Percentiles rank a stretch among this genome's conserved stretches.
These are phyloP conservation scores for Ichthyophthirius multifiliis DNA, from an alignment of 169 alveolate species.

Conservation along the genomic window DNA sequence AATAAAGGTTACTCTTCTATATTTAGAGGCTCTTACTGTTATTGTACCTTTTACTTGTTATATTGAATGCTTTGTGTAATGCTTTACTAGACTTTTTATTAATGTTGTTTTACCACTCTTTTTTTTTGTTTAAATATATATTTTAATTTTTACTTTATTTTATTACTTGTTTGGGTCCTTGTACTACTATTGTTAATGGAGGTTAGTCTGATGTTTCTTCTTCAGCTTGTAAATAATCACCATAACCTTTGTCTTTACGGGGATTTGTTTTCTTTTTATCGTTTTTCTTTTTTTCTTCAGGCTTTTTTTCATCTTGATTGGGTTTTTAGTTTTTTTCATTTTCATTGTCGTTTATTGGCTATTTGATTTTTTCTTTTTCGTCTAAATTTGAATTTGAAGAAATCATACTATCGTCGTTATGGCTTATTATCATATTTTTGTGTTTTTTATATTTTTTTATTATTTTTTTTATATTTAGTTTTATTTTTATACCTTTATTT, in stretches of 20 bases:
- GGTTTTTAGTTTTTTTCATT: background rate
- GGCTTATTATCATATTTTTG: too few species aligned
- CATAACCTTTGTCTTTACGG: constrained; percentile 8
- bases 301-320: constrained; percentile 10
- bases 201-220: constrained; percentile 32
- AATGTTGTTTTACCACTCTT: constrained; percentile 96
- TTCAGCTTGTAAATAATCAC: background rate
- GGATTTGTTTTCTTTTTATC: background rate
- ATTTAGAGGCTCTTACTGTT: constrained; percentile 94
- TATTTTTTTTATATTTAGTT: too few species aligned
- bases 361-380: too few species aligned
- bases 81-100: constrained; percentile 95
- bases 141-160: background rate
- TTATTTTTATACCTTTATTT: too few species aligned
- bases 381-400: too few species aligned
- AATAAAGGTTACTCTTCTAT: constrained; percentile 93
- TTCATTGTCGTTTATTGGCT: too few species aligned
- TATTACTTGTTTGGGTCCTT: constrained; percentile 90
- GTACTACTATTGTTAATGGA: constrained; percentile 88
- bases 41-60: constrained; percentile 88
- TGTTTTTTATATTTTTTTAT: too few species aligned
- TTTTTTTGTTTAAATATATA: background rate
- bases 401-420: too few species aligned
- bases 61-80: constrained; percentile 90
- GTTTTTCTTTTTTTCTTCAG: background rate